Evolutionary conservation across 2,329 filamentous ascomycete species (phyloP).

Genomic region (Aureobasidium sp.): DNA sequence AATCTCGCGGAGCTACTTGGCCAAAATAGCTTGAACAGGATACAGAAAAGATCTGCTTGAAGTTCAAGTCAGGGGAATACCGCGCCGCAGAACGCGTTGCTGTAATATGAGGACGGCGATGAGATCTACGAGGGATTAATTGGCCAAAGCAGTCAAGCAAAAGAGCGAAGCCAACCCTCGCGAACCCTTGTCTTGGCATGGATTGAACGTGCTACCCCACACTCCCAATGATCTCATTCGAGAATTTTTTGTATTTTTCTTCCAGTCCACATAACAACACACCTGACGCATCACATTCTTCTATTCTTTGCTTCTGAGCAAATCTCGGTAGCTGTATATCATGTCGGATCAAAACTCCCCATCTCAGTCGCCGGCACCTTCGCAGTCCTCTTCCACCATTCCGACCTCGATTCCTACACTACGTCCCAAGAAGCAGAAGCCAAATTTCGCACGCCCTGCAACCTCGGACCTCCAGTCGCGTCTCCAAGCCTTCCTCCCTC

Average conservation of each 20-base stretch:
- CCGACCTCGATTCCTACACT: background rate
- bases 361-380: background rate
- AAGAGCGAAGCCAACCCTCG: background rate
- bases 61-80: background rate
- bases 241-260: slow-evolving; percentile 9
- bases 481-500: slow-evolving; percentile 27
- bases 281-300: too few relatives aligned
- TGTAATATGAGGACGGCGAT: background rate
- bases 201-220: background rate
- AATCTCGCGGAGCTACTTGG: background rate
- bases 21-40: background rate
- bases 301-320: too few relatives aligned
- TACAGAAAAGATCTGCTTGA: background rate
- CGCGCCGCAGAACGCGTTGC: background rate
- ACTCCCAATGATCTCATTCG: slow-evolving; percentile 5
- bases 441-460: background rate
- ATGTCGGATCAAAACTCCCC: slow-evolving; percentile 3
- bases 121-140: background rate
- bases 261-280: background rate
- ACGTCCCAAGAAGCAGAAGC: slow-evolving; percentile 12
- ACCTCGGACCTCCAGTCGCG: slow-evolving; percentile 21
- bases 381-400: background rate
- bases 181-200: background rate
- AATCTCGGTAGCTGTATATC: background rate
- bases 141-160: background rate